These are phyloP conservation scores for Candida koratica DNA, from an alignment of 805 yeast species.

Conservation along the genomic window DNA sequence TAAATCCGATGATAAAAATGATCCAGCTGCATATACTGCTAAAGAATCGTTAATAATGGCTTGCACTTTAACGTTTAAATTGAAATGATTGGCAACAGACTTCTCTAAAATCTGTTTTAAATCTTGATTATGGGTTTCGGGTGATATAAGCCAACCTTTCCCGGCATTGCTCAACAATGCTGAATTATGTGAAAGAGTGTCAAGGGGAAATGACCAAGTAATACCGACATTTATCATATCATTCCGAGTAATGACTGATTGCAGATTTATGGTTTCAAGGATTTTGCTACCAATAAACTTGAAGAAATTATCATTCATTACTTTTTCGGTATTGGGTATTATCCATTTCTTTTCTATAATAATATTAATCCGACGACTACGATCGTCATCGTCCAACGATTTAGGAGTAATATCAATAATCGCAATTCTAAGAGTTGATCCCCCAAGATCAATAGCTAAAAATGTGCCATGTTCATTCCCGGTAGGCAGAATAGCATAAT, in stretches of 20 bases:
- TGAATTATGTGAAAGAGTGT: slow-evolving; percentile 36
- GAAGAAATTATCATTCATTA: slow-evolving; percentile 42
- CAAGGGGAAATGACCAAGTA: slow-evolving; percentile 40
- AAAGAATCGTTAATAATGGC: slow-evolving; percentile 60
- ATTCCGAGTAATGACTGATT: slow-evolving; percentile 10
- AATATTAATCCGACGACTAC: slow-evolving; percentile 23
- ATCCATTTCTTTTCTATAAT: slow-evolving; percentile 36
- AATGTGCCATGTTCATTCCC: slow-evolving; percentile 36
- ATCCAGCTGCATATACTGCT: slow-evolving; percentile 59
- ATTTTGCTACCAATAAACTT: slow-evolving; percentile 37
- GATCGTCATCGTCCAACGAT: slow-evolving; percentile 9
- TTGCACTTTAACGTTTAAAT: slow-evolving; percentile 34
- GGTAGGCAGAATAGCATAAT: slow-evolving; percentile 34
- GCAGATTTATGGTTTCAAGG: slow-evolving; percentile 11
- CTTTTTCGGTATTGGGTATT: slow-evolving; percentile 36
- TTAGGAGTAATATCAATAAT: slow-evolving; percentile 29
- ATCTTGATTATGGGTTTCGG: slow-evolving; percentile 40
- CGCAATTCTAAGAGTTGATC: slow-evolving; percentile 48
- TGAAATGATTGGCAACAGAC: slow-evolving; percentile 21
- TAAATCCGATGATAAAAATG: slow-evolving; percentile 32
- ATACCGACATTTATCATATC: slow-evolving; percentile 14
- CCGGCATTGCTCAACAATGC: slow-evolving; percentile 51
- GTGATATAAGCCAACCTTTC: slow-evolving; percentile 53
- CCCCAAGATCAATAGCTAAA: slow-evolving; percentile 54
- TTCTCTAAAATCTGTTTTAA: slow-evolving; percentile 40